These are phyloP conservation scores for Apiotrichum brassicae DNA, from an alignment of 1,284 basidiomycete species.

Conservation along the genomic window DNA sequence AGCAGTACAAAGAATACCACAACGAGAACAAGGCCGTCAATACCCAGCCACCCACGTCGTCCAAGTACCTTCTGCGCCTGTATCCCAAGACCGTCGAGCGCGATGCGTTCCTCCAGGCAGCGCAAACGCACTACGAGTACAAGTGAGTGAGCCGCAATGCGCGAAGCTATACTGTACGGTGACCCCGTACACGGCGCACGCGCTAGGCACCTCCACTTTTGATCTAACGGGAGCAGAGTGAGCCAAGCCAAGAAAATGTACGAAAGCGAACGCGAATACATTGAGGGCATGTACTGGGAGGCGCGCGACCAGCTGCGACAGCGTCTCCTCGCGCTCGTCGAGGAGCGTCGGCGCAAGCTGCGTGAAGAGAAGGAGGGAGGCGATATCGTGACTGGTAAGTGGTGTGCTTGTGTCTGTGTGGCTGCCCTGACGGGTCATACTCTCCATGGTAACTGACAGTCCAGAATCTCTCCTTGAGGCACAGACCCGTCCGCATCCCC, in stretches of 20 bases:
- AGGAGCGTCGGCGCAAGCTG: constrained; percentile 49
- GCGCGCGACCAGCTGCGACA: constrained; percentile 46
- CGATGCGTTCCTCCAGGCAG: constrained; percentile 47
- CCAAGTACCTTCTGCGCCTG: constrained; percentile 48
- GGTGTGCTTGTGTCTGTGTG: no score
- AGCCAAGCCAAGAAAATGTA: constrained; percentile 44
- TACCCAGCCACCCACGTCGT: constrained; percentile 47
- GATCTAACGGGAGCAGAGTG: constrained; percentile 19
- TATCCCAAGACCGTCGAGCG: constrained; percentile 50
- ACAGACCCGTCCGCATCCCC: constrained; percentile 34
- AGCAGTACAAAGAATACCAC: constrained; percentile 44
- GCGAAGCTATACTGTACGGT: no score
- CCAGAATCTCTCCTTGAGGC: constrained; percentile 42
- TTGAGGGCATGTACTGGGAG: constrained; percentile 50
- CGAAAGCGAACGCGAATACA: constrained; percentile 48
- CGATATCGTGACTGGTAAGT: constrained; percentile 49
- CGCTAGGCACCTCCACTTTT: neutral
- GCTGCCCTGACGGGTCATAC: neutral
- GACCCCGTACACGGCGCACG: no score
- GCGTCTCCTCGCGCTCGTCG: constrained; percentile 48
- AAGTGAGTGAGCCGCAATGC: no score
- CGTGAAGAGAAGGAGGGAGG: constrained; percentile 53
- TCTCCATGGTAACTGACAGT: neutral
- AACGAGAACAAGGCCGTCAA: constrained; percentile 43
- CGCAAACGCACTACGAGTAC: constrained; percentile 49